phyloP scores from a whole-genome alignment of 257 asterid genomes.

The Catharanthus roseus region DNA sequence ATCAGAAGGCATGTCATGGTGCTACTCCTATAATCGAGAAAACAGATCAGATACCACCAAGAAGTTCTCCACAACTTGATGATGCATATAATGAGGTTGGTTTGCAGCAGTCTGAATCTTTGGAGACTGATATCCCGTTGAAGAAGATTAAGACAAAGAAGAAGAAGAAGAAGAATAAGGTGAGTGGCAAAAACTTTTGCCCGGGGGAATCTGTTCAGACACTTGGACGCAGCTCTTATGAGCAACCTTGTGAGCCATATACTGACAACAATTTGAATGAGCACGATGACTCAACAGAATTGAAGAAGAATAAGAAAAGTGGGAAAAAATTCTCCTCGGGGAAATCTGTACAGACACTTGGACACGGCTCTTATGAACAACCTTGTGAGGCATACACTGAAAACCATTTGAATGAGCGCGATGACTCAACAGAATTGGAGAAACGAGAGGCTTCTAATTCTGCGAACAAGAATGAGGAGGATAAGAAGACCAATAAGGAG shows the following conservation, averaged over 20 bases:
- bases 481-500: slow-evolving; percentile 17
- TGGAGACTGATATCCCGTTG: not conserved
- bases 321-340: too few relatives aligned
- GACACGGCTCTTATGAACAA: slow-evolving; percentile 8
- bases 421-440: slow-evolving; percentile 2
- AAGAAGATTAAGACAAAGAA: not conserved
- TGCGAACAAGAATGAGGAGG: not conserved
- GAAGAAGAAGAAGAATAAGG: slow-evolving; percentile 7
- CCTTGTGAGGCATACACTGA: slow-evolving; percentile 7
- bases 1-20: not conserved
- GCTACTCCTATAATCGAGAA: not conserved
- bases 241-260: slow-evolving; percentile 10
- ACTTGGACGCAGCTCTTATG: slow-evolving; percentile 13
- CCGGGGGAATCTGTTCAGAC: slow-evolving; percentile 8
- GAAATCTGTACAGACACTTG: slow-evolving; percentile 22
- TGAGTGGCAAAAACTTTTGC: slow-evolving; percentile 2
- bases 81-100: not conserved
- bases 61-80: not conserved
- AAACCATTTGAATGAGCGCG: not conserved
- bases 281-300: not conserved
- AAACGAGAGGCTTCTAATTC: slow-evolving; percentile 1
- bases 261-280: slow-evolving; percentile 2
- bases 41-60: not conserved
- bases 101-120: not conserved
- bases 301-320: slow-evolving; percentile 2